Base-by-base conservation (phyloP, 352 stramenopile species). In the Pythium aquatile region DNA sequence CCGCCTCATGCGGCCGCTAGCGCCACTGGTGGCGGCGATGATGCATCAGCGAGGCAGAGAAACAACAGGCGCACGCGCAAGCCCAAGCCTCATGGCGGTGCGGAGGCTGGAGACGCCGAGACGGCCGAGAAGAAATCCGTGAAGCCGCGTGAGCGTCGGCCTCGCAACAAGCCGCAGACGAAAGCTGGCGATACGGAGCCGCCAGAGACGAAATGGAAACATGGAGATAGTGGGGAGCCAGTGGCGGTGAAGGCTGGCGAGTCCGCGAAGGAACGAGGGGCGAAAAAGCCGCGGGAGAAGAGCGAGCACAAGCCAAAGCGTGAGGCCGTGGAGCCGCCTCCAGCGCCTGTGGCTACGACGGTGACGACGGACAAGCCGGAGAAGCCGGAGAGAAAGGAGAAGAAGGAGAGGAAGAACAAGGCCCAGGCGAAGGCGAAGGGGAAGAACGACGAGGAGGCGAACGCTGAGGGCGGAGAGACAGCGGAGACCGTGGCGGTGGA, bases 251-350 rank as follows among this genome's bases (percentile, higher is more conserved):
- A 17, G 5, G 35, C 54, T 8, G 30, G 14, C 7, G 39, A 60
- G 48, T 2, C 48, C n/a, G 28, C 6, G 49, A 58, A 65, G 20
- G 48, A 47, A 51, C n/a, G 46, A 29, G 46, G 14, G 6, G 46
- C 32, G 14, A 66, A 55, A 14, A 61, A 61, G 40, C 51, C 52
- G 30, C 61, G 53, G 26, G 32, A 67, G 51, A 51, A 55, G 28
- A 59, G 26, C 52, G 32, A 53, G 48, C 20, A 37, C 40, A 52
- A 61, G 40, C 55, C 37, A 2, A 52, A 60, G 35, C n/a, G 17
- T 6, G 52, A 39, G 52, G 17, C 8, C n/a, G n/a, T 28, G 17
- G 20, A 28, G 33, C 32, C 53, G 14, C 53, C 35, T 17, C 53
- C 53, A 48, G 53, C 35, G 53, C 53, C 33, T 32, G 33, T 33